These are phyloP conservation scores for Lipomyces sp. DNA, from an alignment of 805 yeast genomes.

Conservation along the genomic window DNA sequence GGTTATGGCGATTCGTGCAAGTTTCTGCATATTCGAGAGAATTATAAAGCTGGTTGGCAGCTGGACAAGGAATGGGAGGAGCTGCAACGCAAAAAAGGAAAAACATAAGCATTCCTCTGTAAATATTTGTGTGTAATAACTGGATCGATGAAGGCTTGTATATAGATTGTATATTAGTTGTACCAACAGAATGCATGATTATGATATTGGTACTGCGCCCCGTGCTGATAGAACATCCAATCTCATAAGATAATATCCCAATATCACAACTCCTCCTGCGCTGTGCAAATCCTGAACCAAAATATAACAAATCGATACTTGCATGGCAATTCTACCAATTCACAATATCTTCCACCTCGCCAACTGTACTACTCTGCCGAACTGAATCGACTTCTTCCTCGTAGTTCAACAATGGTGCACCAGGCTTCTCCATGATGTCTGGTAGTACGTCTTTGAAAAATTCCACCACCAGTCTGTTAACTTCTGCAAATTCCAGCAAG, in stretches of 20 bases:
- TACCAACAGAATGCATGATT: neutral
- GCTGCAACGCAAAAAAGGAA: constrained; percentile 39
- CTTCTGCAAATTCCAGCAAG: constrained; percentile 81
- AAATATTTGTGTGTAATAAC: constrained; percentile 2
- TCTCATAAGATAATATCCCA: neutral
- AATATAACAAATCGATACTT: neutral
- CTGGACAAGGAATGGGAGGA: constrained; percentile 72
- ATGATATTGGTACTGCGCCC: neutral
- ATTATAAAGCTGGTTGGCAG: constrained; percentile 72
- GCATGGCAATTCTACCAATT: constrained; percentile 65
- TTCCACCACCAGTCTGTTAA: constrained; percentile 69
- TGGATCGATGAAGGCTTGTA: constrained; percentile 28
- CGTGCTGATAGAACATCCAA: neutral
- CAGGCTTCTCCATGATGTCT: constrained; percentile 59
- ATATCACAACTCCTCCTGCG: neutral
- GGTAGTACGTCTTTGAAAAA: constrained; percentile 65
- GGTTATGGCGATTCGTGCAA: constrained; percentile 98
- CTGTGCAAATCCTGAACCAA: neutral
- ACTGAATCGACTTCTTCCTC: constrained; percentile 49
- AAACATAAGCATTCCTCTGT: neutral
- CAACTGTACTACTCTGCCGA: constrained; percentile 71
- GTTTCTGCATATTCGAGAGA: constrained; percentile 88
- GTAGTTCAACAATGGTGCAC: constrained; percentile 46
- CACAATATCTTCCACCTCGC: constrained; percentile 88
- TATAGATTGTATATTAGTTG: constrained; percentile 39